These are phyloP conservation scores for Solanum ossicruentum DNA, from an alignment of 257 asterid species.

Conservation along the genomic window DNA sequence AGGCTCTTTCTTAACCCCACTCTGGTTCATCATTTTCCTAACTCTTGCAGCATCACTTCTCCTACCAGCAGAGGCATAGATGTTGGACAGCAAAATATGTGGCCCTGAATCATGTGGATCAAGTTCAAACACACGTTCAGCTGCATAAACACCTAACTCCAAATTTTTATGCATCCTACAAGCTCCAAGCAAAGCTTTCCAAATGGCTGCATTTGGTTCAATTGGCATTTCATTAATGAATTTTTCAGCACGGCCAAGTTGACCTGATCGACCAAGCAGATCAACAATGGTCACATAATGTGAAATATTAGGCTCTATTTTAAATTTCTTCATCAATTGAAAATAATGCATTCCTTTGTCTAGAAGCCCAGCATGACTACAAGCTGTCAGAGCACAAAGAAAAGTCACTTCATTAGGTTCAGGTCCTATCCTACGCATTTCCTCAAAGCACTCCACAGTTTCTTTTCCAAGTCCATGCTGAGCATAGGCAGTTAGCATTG, in stretches of 20 bases:
- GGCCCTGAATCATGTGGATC: slow-evolving; percentile 85
- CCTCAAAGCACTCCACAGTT: slow-evolving; percentile 47
- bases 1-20: slow-evolving; percentile 77
- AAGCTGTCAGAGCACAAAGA: slow-evolving; percentile 63
- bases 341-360: slow-evolving; percentile 56
- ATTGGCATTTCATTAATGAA: slow-evolving; percentile 58
- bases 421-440: slow-evolving; percentile 40
- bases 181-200: slow-evolving; percentile 91
- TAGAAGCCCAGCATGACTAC: slow-evolving; percentile 78
- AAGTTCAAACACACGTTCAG: slow-evolving; percentile 65
- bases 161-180: slow-evolving; percentile 65
- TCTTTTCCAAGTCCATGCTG: slow-evolving; percentile 74
- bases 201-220: slow-evolving; percentile 44
- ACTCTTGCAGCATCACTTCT: slow-evolving; percentile 59
- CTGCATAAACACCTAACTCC: slow-evolving; percentile 64
- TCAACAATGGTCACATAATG: slow-evolving; percentile 57
- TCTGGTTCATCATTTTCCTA: slow-evolving; percentile 61
- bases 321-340: slow-evolving; percentile 46
- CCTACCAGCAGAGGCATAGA: slow-evolving; percentile 68
- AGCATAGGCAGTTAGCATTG: slow-evolving; percentile 77
- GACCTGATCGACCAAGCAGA: slow-evolving; percentile 69
- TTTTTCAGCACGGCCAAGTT: slow-evolving; percentile 40
- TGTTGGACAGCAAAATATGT: slow-evolving; percentile 54
- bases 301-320: slow-evolving; percentile 37
- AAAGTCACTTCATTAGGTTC: slow-evolving; percentile 54